Base-by-base conservation (phyloP, 768 basidiomycete species). In the Brasilioporus rufonigricans region DNA sequence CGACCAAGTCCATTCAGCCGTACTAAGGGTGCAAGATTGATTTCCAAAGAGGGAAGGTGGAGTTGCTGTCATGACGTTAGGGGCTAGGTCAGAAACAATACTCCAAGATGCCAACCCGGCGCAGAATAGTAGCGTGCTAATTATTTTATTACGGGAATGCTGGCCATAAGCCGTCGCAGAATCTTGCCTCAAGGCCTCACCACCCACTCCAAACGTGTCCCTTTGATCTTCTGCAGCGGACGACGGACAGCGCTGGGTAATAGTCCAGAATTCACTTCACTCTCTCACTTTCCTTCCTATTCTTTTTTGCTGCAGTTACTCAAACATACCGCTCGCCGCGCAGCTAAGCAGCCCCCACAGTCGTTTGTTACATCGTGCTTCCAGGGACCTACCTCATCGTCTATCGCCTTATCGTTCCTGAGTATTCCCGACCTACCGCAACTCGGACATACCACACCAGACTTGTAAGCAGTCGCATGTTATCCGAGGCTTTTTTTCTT, bases 91-190 rank as follows among this genome's bases (percentile, higher is more conserved):
- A n/a, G n/a, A n/a, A 16, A 16, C 13, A 16, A 5, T 5, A 14
- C 35, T 18, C 35, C 13, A 36, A 33, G 33, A 36, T 16, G 35
- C 35, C 13, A 16, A 13, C 35, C 33, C 33, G 35, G 35, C 35
- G 14, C 35, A n/a, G n/a, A n/a, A n/a, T n/a, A n/a, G 16, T 13
- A 16, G 35, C n/a, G 9, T 41, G 23, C 10, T 26, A 27, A 44
- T 44, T 27, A 26, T 44, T 43, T 5, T n/a, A n/a, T 44, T 44
- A 44, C 43, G 44, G 29, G 45, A 39, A 44, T 52, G 43, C 51
- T 41, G 53, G 53, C 29, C 49, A 61, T 52, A 51, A 56, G 50
- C 45, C 38, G 41, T 40, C 12, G 38, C 35, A 7, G 18, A 7
- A 14, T 49, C 31, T 55, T 41, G 18, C 24, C 24, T 23, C 23